These are phyloP conservation scores for Acer negundo DNA, from an alignment of 345 rosid species.

Conservation along the genomic window DNA sequence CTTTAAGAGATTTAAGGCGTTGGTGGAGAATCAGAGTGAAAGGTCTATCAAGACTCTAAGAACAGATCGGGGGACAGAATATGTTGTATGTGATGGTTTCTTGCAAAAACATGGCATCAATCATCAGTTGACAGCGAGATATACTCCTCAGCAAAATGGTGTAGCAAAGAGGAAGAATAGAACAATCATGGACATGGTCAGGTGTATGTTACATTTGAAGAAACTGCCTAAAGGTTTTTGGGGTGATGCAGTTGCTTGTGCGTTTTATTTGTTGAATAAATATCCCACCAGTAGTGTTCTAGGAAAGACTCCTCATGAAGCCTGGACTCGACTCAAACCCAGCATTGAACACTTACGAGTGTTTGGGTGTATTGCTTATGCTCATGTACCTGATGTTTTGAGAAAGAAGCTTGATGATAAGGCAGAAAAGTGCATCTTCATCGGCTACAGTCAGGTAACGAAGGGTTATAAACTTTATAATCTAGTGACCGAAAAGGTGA, in stretches of 20 bases:
- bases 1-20: background rate
- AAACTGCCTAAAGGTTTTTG: background rate
- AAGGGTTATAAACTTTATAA: no score
- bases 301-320: background rate
- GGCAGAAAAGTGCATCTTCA: background rate
- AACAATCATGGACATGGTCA: no score
- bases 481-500: background rate
- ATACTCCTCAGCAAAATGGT: background rate
- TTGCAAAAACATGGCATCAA: background rate
- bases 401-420: constrained; percentile 7
- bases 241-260: background rate
- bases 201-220: no score
- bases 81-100: no score
- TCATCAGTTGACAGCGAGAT: background rate
- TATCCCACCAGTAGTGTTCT: background rate
- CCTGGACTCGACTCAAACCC: no score
- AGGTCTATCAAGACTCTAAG: background rate
- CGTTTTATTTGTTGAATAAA: background rate
- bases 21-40: background rate
- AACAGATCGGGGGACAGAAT: no score
- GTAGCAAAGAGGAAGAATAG: background rate
- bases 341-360: no score
- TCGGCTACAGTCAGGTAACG: no score
- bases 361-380: no score
- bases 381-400: background rate